phyloP scores from a whole-genome alignment of 495 filamentous ascomycete genomes.

The Aspergillus baeticus region DNA sequence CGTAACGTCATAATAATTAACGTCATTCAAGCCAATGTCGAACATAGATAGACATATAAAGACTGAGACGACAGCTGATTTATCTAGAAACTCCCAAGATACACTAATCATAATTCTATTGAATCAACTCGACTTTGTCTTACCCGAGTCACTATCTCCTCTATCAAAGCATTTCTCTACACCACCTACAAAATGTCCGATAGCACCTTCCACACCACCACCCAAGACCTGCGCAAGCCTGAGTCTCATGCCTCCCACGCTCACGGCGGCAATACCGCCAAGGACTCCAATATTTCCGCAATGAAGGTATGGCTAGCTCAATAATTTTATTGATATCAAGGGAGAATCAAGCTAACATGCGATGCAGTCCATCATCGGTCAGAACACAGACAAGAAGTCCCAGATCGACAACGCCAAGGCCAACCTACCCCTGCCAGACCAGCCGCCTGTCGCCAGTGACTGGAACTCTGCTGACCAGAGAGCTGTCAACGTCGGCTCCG shows the following conservation, averaged over 20 bases:
- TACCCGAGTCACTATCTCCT: neutral
- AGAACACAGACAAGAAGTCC: constrained; percentile 54
- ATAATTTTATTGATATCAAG: neutral
- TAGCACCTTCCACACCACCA: constrained; percentile 50
- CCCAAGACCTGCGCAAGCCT: constrained; percentile 50
- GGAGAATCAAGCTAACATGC: constrained; percentile 3
- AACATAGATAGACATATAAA: neutral
- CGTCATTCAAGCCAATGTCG: neutral
- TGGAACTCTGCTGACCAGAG: constrained; percentile 70
- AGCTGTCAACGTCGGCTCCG: constrained; percentile 67
- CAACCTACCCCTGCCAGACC: constrained; percentile 76
- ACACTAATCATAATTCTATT: neutral
- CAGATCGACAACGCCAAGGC: constrained; percentile 63
- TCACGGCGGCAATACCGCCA: constrained; percentile 41
- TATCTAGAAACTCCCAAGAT: neutral
- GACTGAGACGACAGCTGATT: neutral
- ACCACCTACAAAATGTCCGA: constrained; percentile 43
- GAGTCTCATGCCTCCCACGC: constrained; percentile 44
- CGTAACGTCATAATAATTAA: constrained; percentile 7
- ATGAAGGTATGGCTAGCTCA: constrained; percentile 37
- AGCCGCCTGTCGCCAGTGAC: constrained; percentile 71
- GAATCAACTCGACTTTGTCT: neutral
- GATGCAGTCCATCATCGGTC: constrained; percentile 46
- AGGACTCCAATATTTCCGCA: constrained; percentile 46
- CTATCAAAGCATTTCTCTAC: neutral